Percentiles rank a stretch among this genome's conserved stretches.
phyloP scores from a whole-genome alignment of 495 filamentous ascomycete genomes.

The Chaetomium fimeti region DNA sequence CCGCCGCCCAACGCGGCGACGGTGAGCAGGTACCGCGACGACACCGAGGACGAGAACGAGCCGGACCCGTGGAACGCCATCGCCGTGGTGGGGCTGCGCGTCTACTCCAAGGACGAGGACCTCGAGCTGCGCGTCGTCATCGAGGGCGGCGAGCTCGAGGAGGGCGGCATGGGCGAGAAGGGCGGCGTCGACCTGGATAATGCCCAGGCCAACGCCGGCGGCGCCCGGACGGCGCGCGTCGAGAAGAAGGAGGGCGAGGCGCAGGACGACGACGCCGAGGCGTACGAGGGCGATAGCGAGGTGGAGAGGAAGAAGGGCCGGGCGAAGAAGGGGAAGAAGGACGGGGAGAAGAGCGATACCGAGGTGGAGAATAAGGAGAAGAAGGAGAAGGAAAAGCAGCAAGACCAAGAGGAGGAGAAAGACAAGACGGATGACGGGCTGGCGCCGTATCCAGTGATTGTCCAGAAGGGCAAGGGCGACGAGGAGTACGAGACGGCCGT shows the following conservation, averaged over 20 bases:
- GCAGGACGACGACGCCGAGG: constrained; percentile 31
- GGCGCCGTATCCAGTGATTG: constrained; percentile 35
- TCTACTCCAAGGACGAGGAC: constrained; percentile 51
- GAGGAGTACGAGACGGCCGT: constrained; percentile 41
- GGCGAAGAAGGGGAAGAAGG: constrained; percentile 26
- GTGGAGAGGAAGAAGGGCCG: constrained; percentile 30
- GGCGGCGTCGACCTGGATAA: constrained; percentile 50
- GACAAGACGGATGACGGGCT: constrained; percentile 30
- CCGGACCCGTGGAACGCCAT: constrained; percentile 54
- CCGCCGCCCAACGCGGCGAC: constrained; percentile 31
- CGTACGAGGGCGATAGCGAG: constrained; percentile 40
- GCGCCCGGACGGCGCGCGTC: constrained; percentile 31
- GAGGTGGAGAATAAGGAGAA: constrained; percentile 15
- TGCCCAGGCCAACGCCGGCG: constrained; percentile 52
- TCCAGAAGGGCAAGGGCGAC: constrained; percentile 40
- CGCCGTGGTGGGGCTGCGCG: constrained; percentile 49
- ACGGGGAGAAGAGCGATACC: constrained; percentile 15
- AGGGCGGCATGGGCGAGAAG: constrained; percentile 53
- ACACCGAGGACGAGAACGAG: constrained; percentile 46
- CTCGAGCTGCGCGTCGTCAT: constrained; percentile 49
- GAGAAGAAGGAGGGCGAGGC: constrained; percentile 28
- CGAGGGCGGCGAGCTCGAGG: constrained; percentile 49
- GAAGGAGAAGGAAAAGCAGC: neutral
- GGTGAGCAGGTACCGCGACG: constrained; percentile 43
- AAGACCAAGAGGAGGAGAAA: constrained; percentile 19